Evolutionary conservation across 345 rosid species (phyloP), one percentile per base, ranked within the genome.

Genomic region (Corymbia maculata): DNA sequence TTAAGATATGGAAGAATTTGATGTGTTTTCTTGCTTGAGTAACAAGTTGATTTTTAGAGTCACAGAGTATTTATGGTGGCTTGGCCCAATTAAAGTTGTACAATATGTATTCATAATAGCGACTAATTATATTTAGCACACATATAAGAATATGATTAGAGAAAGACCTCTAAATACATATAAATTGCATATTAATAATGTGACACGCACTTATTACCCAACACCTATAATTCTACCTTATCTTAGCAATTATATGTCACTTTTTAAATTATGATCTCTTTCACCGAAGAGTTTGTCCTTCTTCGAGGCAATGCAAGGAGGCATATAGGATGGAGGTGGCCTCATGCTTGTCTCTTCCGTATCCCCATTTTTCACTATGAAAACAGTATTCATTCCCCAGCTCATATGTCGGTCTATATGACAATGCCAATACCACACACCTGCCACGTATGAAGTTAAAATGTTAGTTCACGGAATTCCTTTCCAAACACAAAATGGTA

Each of bases 351-450:
- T 86, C 79, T 59, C 87, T 21, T 26, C 45, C 2, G 70, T 36
- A 21, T 47, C 30, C 3, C 93, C 93, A 30, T 92, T 87, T 53
- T 88, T 88, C 36, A 92, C 86, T 19, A 90, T 89, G 50, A 92
- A 88, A 49, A 79, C 86, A 22, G 86, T 87, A 68, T 64, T 84
- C 93, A 90, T 90, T 10, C 93, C 93, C 92, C 92, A 92, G 7
- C 87, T 86, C 16, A 80, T 11, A 61, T 92, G 93, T 9, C 90
- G 85, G 82, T 90, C 92, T 15, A 91, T 32, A 79, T 89, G 91
- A 64, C 92, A 91, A 55, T 91, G 92, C 92, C 90, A 36, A 42
- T 85, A 92, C 93, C 93, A 92, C 17, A 92, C 92, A 19, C 93
- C 93, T 92, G 85, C 51, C 51, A 0, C 85, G 9, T 36, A 16